Base-by-base conservation (phyloP, 352 stramenopile species). In the Pythium periplocum region DNA sequence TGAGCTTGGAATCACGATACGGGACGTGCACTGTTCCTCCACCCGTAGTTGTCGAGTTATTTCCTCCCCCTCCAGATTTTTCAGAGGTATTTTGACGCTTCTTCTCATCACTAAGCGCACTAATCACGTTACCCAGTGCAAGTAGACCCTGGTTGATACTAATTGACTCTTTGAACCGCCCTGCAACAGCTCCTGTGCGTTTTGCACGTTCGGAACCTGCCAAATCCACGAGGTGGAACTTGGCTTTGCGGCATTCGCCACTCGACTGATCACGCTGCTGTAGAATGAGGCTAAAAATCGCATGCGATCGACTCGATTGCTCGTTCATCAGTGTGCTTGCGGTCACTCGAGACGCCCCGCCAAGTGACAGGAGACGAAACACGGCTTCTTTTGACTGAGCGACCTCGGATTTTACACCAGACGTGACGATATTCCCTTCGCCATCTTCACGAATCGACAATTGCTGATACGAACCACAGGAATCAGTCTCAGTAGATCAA, bases 81-180 rank as follows among this genome's bases (percentile, higher is more conserved):
- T 68, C 37, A 1, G 17, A 33, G 2, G 1, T 55, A 52, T 12
- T 62, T 45, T 35, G 45, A 80, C 50, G 37, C 40, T 92, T 89
- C 33, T 87, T 91, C 42, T 97, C 78, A 47, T 98, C 94, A 4
- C 90, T 82, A 0, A 99, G 62, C 1, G 95, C 92, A 41, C 83
- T 96, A 54, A 98, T 97, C 9, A 98, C 96, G 53, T 99, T 98
- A 7, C 94, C 96, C 1, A 99, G 73, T 9, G 96, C 93, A 4
- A 98, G 71, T 12, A 99, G 67, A 0, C 91, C 90, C 56, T 97
- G 90, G 66, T 98, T 98, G 58, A 98, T 98, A 52, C 87, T 96
- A 50, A 98, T 93, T 0, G 89, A 96, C 62, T 99, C 96, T 50
- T 93, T 96, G 44, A 97, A 86, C 4, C 90, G 75, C 0, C 78